Evolutionary conservation across 2,329 filamentous ascomycete genomes (phyloP).

Genomic region (Nemania diffusa): DNA sequence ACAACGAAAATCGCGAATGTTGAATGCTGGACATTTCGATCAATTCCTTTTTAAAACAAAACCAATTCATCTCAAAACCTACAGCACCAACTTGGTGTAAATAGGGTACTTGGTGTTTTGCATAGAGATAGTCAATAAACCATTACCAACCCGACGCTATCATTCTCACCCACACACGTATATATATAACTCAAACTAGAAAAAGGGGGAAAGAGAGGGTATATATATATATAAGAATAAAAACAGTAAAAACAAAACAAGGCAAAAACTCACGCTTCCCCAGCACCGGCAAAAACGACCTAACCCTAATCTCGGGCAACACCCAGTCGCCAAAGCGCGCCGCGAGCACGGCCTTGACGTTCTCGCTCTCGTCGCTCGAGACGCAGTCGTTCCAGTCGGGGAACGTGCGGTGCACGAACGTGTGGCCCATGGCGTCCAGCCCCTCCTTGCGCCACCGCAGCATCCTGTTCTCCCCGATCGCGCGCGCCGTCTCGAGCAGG

Average conservation of each 20-base stretch:
- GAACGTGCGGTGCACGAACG: constrained; percentile 42
- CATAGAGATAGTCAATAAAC: no score
- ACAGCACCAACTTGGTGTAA: no score
- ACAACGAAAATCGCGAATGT: background rate
- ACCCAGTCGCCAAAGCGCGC: constrained; percentile 62
- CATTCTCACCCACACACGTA: background rate
- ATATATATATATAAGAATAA: background rate
- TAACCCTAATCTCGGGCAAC: constrained; percentile 53
- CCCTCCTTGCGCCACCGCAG: constrained; percentile 32
- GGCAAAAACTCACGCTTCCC: constrained; percentile 51
- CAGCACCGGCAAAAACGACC: constrained; percentile 56
- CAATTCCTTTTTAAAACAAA: no score
- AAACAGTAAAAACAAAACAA: background rate
- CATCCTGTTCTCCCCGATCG: constrained; percentile 36
- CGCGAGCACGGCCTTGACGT: constrained; percentile 65
- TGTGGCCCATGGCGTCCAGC: constrained; percentile 38
- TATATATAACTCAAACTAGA: background rate
- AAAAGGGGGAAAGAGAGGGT: background rate
- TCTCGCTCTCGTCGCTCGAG: constrained; percentile 50
- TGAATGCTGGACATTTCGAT: no score
- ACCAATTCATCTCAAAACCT: no score
- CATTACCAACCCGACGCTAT: no score
- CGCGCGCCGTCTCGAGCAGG: constrained; percentile 38
- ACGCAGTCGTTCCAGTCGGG: constrained; percentile 36
- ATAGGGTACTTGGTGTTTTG: no score